Evolutionary conservation across 129 eudicot genomes (phyloP).

Genomic region (carrot (Daucus carota)): DH1_v3.0 NC_030387.2:41330001-41330500

Average conservation of each 20-base stretch:
- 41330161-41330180: conserved; percentile 48
- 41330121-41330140: conserved; percentile 79
- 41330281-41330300: conserved; percentile 69
- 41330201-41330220: conserved; percentile 47
- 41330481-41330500: background rate
- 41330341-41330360: conserved; percentile 45
- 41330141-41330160: conserved; percentile 57
- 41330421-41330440: conserved; percentile 67
- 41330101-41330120: conserved; percentile 63
- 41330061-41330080: conserved; percentile 39
- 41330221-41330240: conserved; percentile 36
- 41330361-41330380: conserved; percentile 42
- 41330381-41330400: conserved; percentile 62
- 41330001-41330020: background rate
- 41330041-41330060: background rate
- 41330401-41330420: conserved; percentile 19
- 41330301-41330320: conserved; percentile 62
- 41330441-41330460: conserved; percentile 30
- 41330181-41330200: conserved; percentile 52
- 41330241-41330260: conserved; percentile 53
- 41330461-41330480: background rate
- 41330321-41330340: conserved; percentile 66
- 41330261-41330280: conserved; percentile 55
- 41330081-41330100: conserved; percentile 37
- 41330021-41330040: background rate